Base-by-base conservation (phyloP, 1,284 basidiomycete genomes). In the Rhodofomes roseus region DNA sequence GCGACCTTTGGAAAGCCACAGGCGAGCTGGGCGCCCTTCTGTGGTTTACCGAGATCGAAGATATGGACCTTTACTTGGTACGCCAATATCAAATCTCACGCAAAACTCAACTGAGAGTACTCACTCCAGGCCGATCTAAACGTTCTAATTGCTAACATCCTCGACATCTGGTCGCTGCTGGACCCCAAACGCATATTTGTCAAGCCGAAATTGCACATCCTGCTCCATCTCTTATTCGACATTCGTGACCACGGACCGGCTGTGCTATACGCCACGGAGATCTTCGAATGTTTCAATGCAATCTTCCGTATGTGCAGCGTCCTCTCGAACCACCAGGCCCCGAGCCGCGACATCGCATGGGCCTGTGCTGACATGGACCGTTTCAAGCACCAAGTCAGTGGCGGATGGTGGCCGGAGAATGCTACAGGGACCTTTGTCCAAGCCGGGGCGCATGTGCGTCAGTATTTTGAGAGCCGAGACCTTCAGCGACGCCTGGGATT, bases 241-340 rank as follows among this genome's bases (percentile, higher is more conserved):
- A 60, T 70, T 18, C 55, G 48, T 2, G 54, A 58, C 2, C 62
- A 63, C 51, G 67, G 66, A 0, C 66, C 68, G 2, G 57, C 63
- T 1, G 48, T 63, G 12, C 46, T 63, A 7, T 66, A 52, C 36
- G 61, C 66, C 1, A 81, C 78, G 0, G 79, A 81, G 54, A 68
- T 60, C 0, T 81, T 80, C 59, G 77, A 81, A 62, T 77, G 75
- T 2, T 81, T 71, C 67, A 81, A 81, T 66, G 74, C 74, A 1
- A 66, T 81, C 6, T 79, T 81, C 22, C 70, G 75, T 0, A 59
- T 66, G 0, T 70, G 69, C 34, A 78, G 76, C 62, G 65, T 81
- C 2, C 73, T 77, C 22, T 74, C 70, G 2, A 82, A 82, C 62
- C 69, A 74, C 9, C 76, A 74, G 14, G 75, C 79, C 0, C 77